Evolutionary conservation across 2,329 filamentous ascomycete species (phyloP).

Genomic region (Neocucurbitaria cava): DNA sequence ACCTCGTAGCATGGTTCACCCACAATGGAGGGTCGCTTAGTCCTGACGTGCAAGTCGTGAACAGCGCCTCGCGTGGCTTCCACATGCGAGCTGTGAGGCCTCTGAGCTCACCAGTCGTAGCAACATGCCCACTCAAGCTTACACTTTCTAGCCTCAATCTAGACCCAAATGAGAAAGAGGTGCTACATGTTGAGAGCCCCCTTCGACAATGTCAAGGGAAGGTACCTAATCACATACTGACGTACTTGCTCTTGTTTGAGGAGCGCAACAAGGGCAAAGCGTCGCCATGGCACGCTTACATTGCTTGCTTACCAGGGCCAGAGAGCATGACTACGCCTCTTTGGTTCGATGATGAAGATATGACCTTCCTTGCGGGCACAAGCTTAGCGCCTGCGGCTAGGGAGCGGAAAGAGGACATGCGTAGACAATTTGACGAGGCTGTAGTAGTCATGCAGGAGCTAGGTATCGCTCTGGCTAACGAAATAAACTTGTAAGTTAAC

Average conservation of each 20-base stretch:
- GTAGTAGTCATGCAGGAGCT: conserved; percentile 24
- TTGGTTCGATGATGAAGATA: conserved; percentile 46
- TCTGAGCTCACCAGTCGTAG: conserved; percentile 30
- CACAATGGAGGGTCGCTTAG: conserved; percentile 40
- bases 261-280: conserved; percentile 33
- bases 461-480: conserved; percentile 20
- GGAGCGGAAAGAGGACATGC: conserved; percentile 26
- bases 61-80: conserved; percentile 36
- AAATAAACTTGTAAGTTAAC: conserved; percentile 34
- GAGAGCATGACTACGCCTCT: conserved; percentile 46
- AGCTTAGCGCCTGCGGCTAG: conserved; percentile 37
- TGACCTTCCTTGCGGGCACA: conserved; percentile 44
- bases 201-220: conserved; percentile 31
- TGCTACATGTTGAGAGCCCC: conserved; percentile 33
- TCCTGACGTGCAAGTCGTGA: conserved; percentile 37
- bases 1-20: conserved; percentile 40
- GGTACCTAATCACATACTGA: conserved; percentile 43
- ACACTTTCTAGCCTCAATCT: conserved; percentile 47
- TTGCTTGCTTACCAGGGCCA: conserved; percentile 41
- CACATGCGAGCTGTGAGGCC: conserved; percentile 36
- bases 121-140: conserved; percentile 41
- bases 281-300: conserved; percentile 47
- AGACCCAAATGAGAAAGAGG: conserved; percentile 33
- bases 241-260: conserved; percentile 47
- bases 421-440: conserved; percentile 35